Base-by-base conservation (phyloP, 768 basidiomycete genomes). In the Cyclocybe cylindracea region DNA sequence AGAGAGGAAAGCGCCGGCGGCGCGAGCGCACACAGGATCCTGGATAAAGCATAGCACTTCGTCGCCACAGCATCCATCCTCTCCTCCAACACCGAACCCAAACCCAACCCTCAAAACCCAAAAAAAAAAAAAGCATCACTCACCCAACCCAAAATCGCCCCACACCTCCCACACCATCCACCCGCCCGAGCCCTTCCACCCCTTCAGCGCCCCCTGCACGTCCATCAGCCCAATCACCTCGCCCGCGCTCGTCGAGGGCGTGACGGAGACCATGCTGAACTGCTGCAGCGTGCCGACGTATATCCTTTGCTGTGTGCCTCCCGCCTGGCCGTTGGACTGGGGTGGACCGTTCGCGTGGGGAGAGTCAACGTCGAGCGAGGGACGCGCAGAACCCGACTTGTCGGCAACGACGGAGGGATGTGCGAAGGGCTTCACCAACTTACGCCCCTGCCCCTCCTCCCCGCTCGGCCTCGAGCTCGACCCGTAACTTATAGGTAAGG, bases 151-250 rank as follows among this genome's bases (percentile, higher is more conserved):
- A 63, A 94, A 88, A 62, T 94, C 91, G 56, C 91, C 88, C 33
- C 90, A 90, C n/a, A n/a, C 69, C 70, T 98, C 96, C 66, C 82
- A 95, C 29, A 98, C 66, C 79, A 94, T 93, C 91, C 92, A 97
- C 5, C 82, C 85, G 4, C 78, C 84, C n/a, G 68, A 74, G 1
- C 80, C 82, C 2, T 69, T 70, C 70, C 78, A 81, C 41, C 80
- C 79, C 39, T 79, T 79, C 39, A 96, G 67, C 49, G 82, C 79
- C 9, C 89, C 90, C 62, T n/a, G 83, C 13, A 69, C 69, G 38
- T 86, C 81, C 24, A 94, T 75, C 61, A 82, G 71, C 10, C 78
- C 72, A 48, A 96, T 68, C 5, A 95, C 82, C 49, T 93, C 89
- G 34, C 83, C 78, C 7, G 91, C 91, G 24, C 73, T 84, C 2